Conservation (phyloP, 768 basidiomycete species). For the Boletus vinaceobasis region DNA sequence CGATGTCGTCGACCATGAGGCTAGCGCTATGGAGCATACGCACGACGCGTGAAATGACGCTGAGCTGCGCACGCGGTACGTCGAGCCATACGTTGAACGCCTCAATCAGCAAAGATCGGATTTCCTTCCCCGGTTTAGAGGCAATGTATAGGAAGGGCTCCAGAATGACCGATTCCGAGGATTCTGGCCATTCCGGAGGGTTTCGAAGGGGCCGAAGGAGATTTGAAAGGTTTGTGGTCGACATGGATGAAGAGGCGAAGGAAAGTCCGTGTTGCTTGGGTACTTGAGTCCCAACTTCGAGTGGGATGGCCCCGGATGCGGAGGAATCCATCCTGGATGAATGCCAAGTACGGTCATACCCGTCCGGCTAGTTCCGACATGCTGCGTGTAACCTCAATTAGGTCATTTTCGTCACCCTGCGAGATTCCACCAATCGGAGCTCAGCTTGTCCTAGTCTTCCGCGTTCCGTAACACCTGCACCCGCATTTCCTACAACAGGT, state of each 20-base stretch:
- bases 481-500: no score
- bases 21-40: slow-evolving; percentile 95
- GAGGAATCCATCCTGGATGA: no score
- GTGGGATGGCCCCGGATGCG: no score
- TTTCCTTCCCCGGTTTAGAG: slow-evolving; percentile 88
- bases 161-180: slow-evolving; percentile 43
- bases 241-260: slow-evolving; percentile 3
- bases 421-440: not conserved
- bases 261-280: no score
- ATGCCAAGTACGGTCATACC: no score
- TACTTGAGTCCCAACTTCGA: no score
- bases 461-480: no score
- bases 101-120: slow-evolving; percentile 80
- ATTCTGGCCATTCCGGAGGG: slow-evolving; percentile 35
- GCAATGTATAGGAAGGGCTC: slow-evolving; percentile 88
- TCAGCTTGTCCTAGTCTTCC: no score
- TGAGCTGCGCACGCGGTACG: slow-evolving; percentile 70
- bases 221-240: slow-evolving; percentile 9
- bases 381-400: not conserved
- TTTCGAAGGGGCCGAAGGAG: slow-evolving; percentile 19
- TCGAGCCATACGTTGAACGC: slow-evolving; percentile 93
- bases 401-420: not conserved
- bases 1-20: slow-evolving; percentile 93
- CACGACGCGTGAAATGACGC: slow-evolving; percentile 75
- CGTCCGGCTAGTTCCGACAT: no score